These are phyloP conservation scores for Lactifluus pinguis DNA, from an alignment of 768 basidiomycete genomes.

Conservation along the genomic window DNA sequence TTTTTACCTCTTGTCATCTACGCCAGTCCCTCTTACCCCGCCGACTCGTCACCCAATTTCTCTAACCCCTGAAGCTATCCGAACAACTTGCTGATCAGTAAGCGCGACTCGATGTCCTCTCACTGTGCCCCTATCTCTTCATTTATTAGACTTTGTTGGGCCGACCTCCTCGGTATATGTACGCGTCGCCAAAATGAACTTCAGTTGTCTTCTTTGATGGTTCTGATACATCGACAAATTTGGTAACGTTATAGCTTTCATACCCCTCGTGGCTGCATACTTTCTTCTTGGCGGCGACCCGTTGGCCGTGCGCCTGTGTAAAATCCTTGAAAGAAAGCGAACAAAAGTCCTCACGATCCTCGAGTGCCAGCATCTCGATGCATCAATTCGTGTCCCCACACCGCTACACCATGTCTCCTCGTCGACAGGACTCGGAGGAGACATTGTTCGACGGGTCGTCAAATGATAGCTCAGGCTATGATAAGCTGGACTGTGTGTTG, in stretches of 20 bases:
- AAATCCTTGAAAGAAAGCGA: conserved; percentile 6
- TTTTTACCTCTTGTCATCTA: not conserved
- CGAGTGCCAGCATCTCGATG: not conserved
- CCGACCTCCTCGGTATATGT: conserved; percentile 21
- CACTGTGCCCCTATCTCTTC: conserved; percentile 8
- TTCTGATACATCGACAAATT: not conserved
- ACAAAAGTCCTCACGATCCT: not conserved
- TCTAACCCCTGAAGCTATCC: not conserved
- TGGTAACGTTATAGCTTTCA: conserved; percentile 11
- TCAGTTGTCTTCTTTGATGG: not conserved
- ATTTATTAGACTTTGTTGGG: conserved; percentile 13
- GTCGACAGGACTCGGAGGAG: conserved; percentile 6
- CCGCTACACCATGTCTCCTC: not conserved
- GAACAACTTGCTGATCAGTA: not conserved
- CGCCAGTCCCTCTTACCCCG: not conserved
- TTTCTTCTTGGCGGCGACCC: conserved; percentile 21
- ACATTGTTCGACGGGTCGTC: not conserved
- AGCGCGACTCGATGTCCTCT: not conserved
- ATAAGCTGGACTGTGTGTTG: conserved; percentile 6
- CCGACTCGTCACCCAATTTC: not conserved
- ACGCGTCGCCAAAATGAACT: not conserved
- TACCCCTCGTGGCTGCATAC: conserved; percentile 18
- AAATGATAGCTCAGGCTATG: not conserved
- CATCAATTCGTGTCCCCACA: not conserved
- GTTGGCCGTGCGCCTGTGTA: conserved; percentile 17